Conservation (phyloP, 2,329 filamentous ascomycete species). For the Sordariomycetes sp. region DNA sequence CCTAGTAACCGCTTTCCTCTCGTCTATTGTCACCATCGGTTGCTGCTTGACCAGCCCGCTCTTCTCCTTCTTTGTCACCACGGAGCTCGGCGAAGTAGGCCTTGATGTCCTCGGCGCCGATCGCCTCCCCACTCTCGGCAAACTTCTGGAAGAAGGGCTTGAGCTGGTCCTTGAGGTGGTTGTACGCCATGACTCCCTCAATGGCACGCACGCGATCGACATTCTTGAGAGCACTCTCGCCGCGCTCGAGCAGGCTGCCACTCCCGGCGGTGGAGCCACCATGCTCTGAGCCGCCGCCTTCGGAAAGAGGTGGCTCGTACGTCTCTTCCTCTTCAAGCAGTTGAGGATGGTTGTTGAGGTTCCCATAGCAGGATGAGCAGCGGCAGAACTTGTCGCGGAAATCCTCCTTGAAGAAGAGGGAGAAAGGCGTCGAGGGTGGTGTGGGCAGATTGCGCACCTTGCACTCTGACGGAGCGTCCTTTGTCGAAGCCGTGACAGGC, state of each 20-base stretch:
- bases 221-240: slow-evolving; percentile 84
- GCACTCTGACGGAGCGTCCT: slow-evolving; percentile 28
- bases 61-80: slow-evolving; percentile 72
- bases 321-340: slow-evolving; percentile 90
- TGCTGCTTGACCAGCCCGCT: slow-evolving; percentile 48
- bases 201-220: slow-evolving; percentile 91
- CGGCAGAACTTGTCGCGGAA: slow-evolving; percentile 80
- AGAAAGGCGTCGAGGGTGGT: slow-evolving; percentile 52
- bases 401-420: slow-evolving; percentile 69
- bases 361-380: slow-evolving; percentile 71
- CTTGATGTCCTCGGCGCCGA: slow-evolving; percentile 94
- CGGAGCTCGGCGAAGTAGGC: slow-evolving; percentile 89
- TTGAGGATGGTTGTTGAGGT: slow-evolving; percentile 62
- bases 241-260: slow-evolving; percentile 78
- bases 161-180: slow-evolving; percentile 91
- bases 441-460: slow-evolving; percentile 52
- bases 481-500: background rate
- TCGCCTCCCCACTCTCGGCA: slow-evolving; percentile 79
- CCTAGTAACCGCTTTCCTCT: slow-evolving; percentile 48
- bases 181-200: slow-evolving; percentile 97
- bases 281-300: slow-evolving; percentile 44
- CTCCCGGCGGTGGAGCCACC: slow-evolving; percentile 57
- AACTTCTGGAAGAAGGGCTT: slow-evolving; percentile 91
- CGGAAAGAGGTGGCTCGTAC: slow-evolving; percentile 85
- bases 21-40: slow-evolving; percentile 22